phyloP scores from a whole-genome alignment of 2,329 filamentous ascomycete species.

The Exserohilum rostratum region DNA sequence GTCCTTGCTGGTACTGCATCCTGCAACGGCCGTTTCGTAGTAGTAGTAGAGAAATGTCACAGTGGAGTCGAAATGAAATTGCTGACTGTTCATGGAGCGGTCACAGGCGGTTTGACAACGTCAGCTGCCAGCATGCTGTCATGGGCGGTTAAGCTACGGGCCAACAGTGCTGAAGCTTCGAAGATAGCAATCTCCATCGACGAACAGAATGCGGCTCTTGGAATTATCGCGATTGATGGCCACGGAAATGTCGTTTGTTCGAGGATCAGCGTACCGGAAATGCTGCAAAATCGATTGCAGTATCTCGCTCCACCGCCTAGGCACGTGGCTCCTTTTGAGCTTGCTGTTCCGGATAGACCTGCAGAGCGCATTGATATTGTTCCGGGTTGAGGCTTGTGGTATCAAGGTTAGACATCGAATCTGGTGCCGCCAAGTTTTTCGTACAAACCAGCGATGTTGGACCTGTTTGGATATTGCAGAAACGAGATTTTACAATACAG shows the following conservation, averaged over 20 bases:
- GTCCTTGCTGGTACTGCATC: conserved; percentile 19
- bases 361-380: conserved; percentile 6
- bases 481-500: background rate
- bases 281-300: conserved; percentile 7
- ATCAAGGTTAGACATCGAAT: background rate
- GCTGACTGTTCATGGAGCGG: conserved; percentile 16
- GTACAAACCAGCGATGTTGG: too few relatives aligned
- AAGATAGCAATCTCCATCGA: conserved; percentile 22
- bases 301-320: background rate
- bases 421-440: background rate
- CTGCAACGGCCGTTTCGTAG: conserved; percentile 22
- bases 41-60: conserved; percentile 18
- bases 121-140: background rate
- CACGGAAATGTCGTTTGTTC: conserved; percentile 19
- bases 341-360: background rate
- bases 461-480: too few relatives aligned
- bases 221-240: conserved; percentile 27
- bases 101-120: conserved; percentile 22
- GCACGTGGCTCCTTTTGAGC: conserved; percentile 1
- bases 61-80: conserved; percentile 15
- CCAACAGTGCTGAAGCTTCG: conserved; percentile 4
- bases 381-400: background rate
- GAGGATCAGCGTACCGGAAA: conserved; percentile 19
- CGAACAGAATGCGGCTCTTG: conserved; percentile 19
- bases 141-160: conserved; percentile 15